Evolutionary conservation across 148 eudicot genomes (phyloP), one percentile per base, ranked within the genome.

Genomic region (Chenopodium suecicum): DNA sequence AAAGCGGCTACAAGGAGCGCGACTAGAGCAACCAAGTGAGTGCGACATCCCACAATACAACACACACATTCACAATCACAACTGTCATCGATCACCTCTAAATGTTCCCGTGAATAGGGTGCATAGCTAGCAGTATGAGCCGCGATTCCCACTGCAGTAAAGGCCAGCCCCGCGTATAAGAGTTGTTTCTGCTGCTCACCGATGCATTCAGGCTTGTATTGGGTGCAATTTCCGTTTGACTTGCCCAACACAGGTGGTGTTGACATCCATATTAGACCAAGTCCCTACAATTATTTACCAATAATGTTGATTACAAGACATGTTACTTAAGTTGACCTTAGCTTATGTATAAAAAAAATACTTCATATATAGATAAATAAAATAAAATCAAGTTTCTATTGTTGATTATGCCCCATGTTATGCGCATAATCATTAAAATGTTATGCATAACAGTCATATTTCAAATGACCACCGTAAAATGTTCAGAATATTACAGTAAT

Each of bases 181-280:
- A 91, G 85, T 1, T 32, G 82, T 66, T 88, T 86, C 58, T 91
- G 91, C 32, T 86, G 78, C 2, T 74, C 77, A 20, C 82, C 83
- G 3, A 88, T 78, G 81, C 92, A 90, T 66, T 88, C 83, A 23
- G 86, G 84, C 81, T 73, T 83, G 81, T 86, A 88, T 6, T 76
- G 85, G 7, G 83, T 83, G 83, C 92, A 90, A 7, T 84, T 88
- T 2, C 91, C 88, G 0, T 74, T 77, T 64, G 83, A 54, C 27
- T 78, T 85, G 62, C 83, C 80, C 8, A 87, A 86, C 44, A 90
- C 85, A 0, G 89, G 88, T 58, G 93, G 93, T 3, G 91, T 90
- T 70, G 93, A 89, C 88, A 91, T 80, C 60, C 87, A 66, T 70
- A 90, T 52, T 9, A 90, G 79, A 0, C 89, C 89, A 75, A 89